These are phyloP conservation scores for Euphrasia confusa DNA, from an alignment of 257 asterid genomes.

Conservation along the genomic window DNA sequence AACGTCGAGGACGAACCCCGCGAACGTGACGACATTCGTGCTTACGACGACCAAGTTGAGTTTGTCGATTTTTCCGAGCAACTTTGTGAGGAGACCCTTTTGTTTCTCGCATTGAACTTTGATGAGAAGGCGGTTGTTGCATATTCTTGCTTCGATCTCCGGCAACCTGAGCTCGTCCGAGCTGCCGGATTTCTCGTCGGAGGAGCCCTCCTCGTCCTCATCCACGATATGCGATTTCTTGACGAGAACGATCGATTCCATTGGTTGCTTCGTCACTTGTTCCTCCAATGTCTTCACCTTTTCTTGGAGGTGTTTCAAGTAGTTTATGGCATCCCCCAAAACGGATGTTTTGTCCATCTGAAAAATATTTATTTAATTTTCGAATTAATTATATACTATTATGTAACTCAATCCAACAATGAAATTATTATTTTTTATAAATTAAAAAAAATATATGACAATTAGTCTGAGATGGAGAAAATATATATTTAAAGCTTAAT, in stretches of 20 bases:
- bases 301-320: conserved; percentile 26
- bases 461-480: no score
- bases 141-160: conserved; percentile 26
- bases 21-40: conserved; percentile 29
- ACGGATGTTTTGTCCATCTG: conserved; percentile 41
- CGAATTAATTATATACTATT: not conserved
- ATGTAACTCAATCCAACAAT: no score
- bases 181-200: conserved; percentile 11
- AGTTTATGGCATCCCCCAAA: conserved; percentile 25
- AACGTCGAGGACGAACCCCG: conserved; percentile 29
- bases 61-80: conserved; percentile 33
- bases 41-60: conserved; percentile 32
- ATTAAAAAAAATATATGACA: no score
- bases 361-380: not conserved
- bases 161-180: conserved; percentile 16
- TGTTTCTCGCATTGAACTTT: conserved; percentile 34
- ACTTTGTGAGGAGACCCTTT: conserved; percentile 29
- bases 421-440: no score
- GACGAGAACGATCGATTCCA: conserved; percentile 29
- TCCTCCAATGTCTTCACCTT: conserved; percentile 34
- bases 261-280: conserved; percentile 23
- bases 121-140: conserved; percentile 26
- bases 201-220: conserved; percentile 30
- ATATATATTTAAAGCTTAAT: no score
- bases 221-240: conserved; percentile 25